Evolutionary conservation across 495 filamentous ascomycete species (phyloP).

Genomic region (Opeltia flavorubescens): DNA sequence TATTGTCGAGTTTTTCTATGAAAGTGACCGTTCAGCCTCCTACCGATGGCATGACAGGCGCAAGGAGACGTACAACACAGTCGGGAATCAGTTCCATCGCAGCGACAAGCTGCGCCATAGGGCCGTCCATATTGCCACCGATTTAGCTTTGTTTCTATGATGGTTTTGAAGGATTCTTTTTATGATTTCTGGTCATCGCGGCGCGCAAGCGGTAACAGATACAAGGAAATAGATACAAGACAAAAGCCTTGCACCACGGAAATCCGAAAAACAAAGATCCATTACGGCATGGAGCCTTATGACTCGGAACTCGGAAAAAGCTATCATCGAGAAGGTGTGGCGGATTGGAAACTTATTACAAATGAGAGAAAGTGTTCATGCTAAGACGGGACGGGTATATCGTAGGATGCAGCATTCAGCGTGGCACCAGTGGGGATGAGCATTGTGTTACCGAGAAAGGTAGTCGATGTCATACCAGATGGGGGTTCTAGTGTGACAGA

Average conservation of each 20-base stretch:
- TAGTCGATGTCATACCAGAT: not conserved
- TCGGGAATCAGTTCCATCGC: not conserved
- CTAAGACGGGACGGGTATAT: not conserved
- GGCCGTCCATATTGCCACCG: too few species aligned
- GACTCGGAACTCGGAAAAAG: not conserved
- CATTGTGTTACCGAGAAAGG: too few species aligned
- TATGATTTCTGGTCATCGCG: too few species aligned
- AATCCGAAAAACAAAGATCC: too few species aligned
- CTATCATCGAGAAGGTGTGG: not conserved
- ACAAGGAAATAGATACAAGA: not conserved
- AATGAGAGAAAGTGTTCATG: too few species aligned
- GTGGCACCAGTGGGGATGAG: not conserved
- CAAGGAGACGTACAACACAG: slow-evolving; percentile 1
- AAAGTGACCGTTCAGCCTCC: not conserved
- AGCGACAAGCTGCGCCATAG: not conserved
- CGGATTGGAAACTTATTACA: too few species aligned
- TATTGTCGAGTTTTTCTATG: not conserved
- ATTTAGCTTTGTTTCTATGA: too few species aligned
- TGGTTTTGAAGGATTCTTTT: too few species aligned
- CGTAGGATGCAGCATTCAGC: not conserved
- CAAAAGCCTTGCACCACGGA: not conserved
- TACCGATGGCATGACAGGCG: too few species aligned
- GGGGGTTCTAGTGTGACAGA: too few species aligned
- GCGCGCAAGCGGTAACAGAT: too few species aligned
- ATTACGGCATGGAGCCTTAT: not conserved